Conservation (phyloP, 192 early-diverging fungal genomes). For the Backusella liffmaniae region DNA sequence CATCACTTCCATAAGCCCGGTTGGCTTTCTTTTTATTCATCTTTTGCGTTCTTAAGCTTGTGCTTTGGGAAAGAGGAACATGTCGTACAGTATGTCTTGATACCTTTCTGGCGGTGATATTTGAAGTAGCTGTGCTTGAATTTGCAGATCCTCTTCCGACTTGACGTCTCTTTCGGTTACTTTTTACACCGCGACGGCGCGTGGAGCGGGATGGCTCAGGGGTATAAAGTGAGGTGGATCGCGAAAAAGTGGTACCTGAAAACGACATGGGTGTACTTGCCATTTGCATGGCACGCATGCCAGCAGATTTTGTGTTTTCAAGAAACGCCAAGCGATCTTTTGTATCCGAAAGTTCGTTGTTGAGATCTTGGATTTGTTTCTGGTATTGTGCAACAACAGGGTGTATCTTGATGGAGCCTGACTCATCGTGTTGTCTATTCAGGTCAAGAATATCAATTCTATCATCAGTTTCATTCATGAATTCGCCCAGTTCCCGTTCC, state of each 20-base stretch:
- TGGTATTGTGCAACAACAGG: slow-evolving; percentile 37
- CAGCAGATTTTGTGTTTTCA: slow-evolving; percentile 13
- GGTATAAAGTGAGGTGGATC: neutral
- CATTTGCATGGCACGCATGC: neutral
- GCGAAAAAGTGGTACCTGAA: slow-evolving; percentile 10
- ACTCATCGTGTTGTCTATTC: neutral
- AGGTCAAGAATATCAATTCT: neutral
- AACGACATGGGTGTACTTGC: slow-evolving; percentile 9
- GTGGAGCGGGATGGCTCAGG: neutral
- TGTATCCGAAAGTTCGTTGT: slow-evolving; percentile 34
- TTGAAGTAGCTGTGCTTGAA: slow-evolving; percentile 5
- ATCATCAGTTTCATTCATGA: slow-evolving; percentile 32
- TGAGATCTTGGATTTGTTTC: slow-evolving; percentile 37
- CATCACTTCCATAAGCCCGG: neutral
- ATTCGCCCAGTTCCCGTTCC: slow-evolving; percentile 42
- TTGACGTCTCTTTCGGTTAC: neutral
- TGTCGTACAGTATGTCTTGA: neutral
- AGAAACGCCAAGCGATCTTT: slow-evolving; percentile 28
- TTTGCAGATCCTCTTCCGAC: slow-evolving; percentile 4
- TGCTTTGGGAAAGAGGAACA: slow-evolving; percentile 8
- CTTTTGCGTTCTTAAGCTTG: neutral
- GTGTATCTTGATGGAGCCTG: slow-evolving; percentile 18
- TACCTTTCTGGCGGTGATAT: neutral
- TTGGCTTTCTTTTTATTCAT: neutral
- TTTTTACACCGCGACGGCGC: neutral